Evolutionary conservation across 805 yeast genomes (phyloP), one percentile per base, ranked within the genome.

Genomic region (Spathaspora girioi): DNA sequence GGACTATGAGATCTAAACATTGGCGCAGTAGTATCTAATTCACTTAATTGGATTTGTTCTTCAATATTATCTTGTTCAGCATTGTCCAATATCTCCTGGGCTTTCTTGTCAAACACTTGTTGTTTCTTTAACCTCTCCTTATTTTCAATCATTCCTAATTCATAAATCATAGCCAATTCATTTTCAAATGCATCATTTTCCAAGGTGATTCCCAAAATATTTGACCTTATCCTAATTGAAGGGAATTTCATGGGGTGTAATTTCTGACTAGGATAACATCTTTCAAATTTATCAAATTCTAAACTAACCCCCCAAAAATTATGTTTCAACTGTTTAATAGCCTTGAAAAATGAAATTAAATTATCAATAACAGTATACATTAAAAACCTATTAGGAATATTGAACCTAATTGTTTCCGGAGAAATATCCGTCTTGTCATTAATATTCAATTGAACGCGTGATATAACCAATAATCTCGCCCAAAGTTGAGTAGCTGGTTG

Each of bases 151-250:
- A 69, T 47, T 1, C 96, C 96, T 10, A 86, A 73, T 57, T 85
- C 84, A 59, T 78, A 83, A 26, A 86, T 80, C 60, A 81, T 72
- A 19, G 81, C 78, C 45, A 92, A 68, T 58, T 89, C 84, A 7
- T 83, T 74, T 66, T 93, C 98, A 64, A 92, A 91, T 7, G 96
- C 93, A 66, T 93, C 97, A 65, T 89, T 96, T 50, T 89, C 96
- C 55, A 91, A 75, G 20, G 86, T 76, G 38, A 91, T 69, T 4
- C 86, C 73, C 55, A 89, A 74, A 41, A 80, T 71, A 5, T 73
- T 73, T 0, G 96, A 73, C 42, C 70, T 77, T 38, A 91, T 57
- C 19, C 78, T 76, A 2, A 89, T 68, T 18, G 68, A 70, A 12
- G 92, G 92, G 7, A 93, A 70, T 15, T 69, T 54, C 3, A 72